These are phyloP conservation scores for Phytophthora meadii DNA, from an alignment of 352 stramenopile genomes.

Conservation along the genomic window DNA sequence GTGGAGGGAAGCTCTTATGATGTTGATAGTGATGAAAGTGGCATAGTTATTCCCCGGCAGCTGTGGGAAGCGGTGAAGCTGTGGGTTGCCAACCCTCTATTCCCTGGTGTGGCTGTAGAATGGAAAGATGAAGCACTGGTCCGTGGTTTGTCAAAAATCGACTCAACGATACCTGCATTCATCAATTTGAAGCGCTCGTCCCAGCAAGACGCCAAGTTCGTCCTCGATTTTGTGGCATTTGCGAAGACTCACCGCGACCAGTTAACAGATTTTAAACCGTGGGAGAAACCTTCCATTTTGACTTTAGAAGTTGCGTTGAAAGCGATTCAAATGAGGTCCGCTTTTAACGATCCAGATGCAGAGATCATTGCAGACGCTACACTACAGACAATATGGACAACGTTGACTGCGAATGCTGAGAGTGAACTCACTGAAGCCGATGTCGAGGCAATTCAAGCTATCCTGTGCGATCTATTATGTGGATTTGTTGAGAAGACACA, in stretches of 20 bases:
- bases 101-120: slow-evolving; percentile 37
- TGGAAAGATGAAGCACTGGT: slow-evolving; percentile 40
- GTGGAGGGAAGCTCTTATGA: slow-evolving; percentile 12
- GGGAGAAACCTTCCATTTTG: slow-evolving; percentile 20
- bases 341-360: slow-evolving; percentile 29
- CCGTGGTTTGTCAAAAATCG: slow-evolving; percentile 31
- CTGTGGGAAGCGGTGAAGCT: slow-evolving; percentile 23
- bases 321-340: slow-evolving; percentile 26
- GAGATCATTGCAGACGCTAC: slow-evolving; percentile 36
- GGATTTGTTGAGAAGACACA: slow-evolving; percentile 5
- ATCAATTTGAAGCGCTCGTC: slow-evolving; percentile 38
- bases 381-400: slow-evolving; percentile 37
- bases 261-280: slow-evolving; percentile 14
- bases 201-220: slow-evolving; percentile 23
- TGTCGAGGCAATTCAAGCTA: slow-evolving; percentile 28
- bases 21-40: not conserved
- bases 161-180: slow-evolving; percentile 40
- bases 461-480: slow-evolving; percentile 31
- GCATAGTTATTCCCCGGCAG: not conserved
- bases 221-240: slow-evolving; percentile 43
- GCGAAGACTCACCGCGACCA: slow-evolving; percentile 26
- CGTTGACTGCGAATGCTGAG: slow-evolving; percentile 1
- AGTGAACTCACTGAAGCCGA: slow-evolving; percentile 17
- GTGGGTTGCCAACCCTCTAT: slow-evolving; percentile 34
- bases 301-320: slow-evolving; percentile 38